Percentiles rank a stretch among this genome's conserved stretches.
phyloP scores from a whole-genome alignment of 2,329 filamentous ascomycete genomes.

The Sporothrix schenckii region DNA sequence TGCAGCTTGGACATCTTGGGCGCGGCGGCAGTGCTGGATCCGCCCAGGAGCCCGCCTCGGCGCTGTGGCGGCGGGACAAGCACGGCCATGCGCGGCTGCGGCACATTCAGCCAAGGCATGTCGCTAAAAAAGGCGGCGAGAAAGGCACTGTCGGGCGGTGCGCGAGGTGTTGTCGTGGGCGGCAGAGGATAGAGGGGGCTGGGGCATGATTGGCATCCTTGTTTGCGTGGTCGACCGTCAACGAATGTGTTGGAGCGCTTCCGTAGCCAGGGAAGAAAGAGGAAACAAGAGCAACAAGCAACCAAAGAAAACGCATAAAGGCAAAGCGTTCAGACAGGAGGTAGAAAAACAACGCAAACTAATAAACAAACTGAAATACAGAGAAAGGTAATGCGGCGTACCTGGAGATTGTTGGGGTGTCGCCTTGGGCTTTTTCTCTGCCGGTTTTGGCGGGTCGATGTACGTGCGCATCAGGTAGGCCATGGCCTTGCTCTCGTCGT shows the following conservation, averaged over 20 bases:
- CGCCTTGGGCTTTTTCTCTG: conserved; percentile 43
- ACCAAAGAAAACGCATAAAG: background rate
- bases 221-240: conserved; percentile 31
- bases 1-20: conserved; percentile 87
- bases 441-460: conserved; percentile 47
- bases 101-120: conserved; percentile 80
- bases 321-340: too few relatives aligned
- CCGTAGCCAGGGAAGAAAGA: background rate
- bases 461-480: conserved; percentile 73
- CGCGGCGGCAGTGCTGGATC: conserved; percentile 55
- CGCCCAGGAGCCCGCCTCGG: conserved; percentile 74
- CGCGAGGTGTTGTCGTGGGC: background rate
- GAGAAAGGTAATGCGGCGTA: conserved; percentile 3
- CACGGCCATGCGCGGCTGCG: conserved; percentile 64
- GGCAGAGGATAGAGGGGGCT: background rate
- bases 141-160: conserved; percentile 36
- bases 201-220: conserved; percentile 23
- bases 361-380: background rate
- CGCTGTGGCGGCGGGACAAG: conserved; percentile 61
- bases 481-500: conserved; percentile 84
- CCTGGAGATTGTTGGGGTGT: conserved; percentile 37
- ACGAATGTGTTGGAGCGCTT: conserved; percentile 29
- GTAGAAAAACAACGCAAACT: too few relatives aligned
- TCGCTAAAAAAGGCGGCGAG: conserved; percentile 73
- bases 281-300: background rate